Conservation (phyloP, 1,139 yeast genomes). For the Lodderomyces orthopsilosis region DNA sequence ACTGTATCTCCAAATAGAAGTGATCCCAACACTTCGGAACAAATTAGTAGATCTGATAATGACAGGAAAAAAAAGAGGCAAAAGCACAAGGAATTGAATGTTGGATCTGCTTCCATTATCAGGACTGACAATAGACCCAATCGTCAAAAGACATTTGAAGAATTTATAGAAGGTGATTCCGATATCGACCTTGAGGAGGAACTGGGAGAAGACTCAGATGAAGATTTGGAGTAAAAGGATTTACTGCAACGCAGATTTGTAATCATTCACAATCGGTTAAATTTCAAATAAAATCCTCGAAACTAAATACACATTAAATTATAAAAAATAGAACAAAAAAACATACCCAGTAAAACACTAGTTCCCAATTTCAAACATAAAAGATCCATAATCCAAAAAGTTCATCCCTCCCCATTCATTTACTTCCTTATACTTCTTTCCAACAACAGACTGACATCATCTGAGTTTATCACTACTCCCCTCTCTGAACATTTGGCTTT, state of each 20-base stretch:
- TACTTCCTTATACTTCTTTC: conserved; percentile 29
- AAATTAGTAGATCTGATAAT: neutral
- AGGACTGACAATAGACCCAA: neutral
- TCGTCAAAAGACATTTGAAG: neutral
- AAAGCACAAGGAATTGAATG: neutral
- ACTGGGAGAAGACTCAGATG: neutral
- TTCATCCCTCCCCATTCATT: neutral
- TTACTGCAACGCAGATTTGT: neutral
- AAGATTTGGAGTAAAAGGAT: neutral
- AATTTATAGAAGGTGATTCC: neutral
- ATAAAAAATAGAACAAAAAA: conserved; percentile 2
- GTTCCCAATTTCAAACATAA: neutral
- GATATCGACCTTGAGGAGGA: neutral
- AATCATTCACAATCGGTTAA: too few relatives aligned
- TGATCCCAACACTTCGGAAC: neutral
- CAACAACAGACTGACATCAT: conserved; percentile 70
- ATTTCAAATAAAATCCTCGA: neutral
- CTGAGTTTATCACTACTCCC: conserved; percentile 81
- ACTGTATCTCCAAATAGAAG: neutral
- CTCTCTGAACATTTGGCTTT: conserved; percentile 95
- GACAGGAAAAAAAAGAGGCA: neutral
- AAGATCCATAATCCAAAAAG: neutral
- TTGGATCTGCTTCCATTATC: neutral
- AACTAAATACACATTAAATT: conserved; percentile 2
- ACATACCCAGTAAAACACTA: neutral